phyloP scores from a whole-genome alignment of 2,329 filamentous ascomycete genomes.

The Xylaria digitata region DNA sequence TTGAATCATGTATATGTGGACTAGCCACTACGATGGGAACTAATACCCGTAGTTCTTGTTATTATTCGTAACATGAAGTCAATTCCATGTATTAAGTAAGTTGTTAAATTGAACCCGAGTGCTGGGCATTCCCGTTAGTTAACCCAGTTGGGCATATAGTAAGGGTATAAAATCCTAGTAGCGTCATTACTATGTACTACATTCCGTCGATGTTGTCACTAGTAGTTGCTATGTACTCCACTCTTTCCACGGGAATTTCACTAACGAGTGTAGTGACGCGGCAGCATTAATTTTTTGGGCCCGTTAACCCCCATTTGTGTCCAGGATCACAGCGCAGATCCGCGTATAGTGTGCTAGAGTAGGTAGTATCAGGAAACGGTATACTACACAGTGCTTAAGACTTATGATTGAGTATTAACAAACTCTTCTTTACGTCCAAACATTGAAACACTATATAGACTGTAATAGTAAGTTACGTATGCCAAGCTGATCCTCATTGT shows the following conservation, averaged over 20 bases:
- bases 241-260: neutral
- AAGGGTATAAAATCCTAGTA: constrained; percentile 8
- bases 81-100: neutral
- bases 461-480: neutral
- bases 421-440: neutral
- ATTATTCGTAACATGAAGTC: constrained; percentile 11
- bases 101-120: constrained; percentile 7
- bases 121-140: constrained; percentile 17
- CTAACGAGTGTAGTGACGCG: constrained; percentile 19
- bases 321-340: constrained; percentile 2
- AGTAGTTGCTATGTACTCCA: neutral
- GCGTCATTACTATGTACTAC: neutral
- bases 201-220: neutral
- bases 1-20: constrained; percentile 9
- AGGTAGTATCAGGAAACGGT: neutral
- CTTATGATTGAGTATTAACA: neutral
- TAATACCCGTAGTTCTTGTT: neutral
- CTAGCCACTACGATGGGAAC: neutral
- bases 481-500: constrained; percentile 2
- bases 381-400: neutral
- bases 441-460: too few species aligned
- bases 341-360: neutral
- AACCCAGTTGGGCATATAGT: neutral
- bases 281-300: constrained; percentile 16
- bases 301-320: neutral